These are phyloP conservation scores for Naegleria fowleri DNA, from an alignment of 208 protist genomes.

Conservation along the genomic window DNA sequence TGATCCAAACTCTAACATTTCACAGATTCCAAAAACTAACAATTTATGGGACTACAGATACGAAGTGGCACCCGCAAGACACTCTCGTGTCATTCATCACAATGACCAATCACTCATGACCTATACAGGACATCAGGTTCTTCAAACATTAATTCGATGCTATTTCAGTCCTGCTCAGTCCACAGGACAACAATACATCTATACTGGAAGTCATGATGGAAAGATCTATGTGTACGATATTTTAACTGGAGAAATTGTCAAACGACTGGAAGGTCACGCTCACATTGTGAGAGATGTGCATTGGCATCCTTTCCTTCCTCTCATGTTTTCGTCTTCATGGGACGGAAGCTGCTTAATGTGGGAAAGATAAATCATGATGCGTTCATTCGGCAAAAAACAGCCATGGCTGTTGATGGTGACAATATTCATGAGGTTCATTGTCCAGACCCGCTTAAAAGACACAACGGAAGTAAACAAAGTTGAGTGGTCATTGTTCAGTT, in stretches of 20 bases:
- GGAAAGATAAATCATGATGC: no score
- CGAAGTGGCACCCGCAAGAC: neutral
- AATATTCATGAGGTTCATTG: no score
- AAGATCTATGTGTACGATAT: conserved; percentile 20
- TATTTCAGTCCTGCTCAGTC: conserved; percentile 33
- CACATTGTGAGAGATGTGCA: conserved; percentile 18
- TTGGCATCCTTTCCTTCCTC: conserved; percentile 28
- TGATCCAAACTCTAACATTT: neutral
- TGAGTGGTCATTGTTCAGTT: no score
- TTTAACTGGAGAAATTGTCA: conserved; percentile 20
- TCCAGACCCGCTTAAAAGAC: no score
- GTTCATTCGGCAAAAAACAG: no score
- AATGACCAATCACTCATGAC: conserved; percentile 43
- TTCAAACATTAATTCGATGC: conserved; percentile 36
- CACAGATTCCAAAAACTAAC: neutral
- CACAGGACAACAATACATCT: conserved; percentile 42
- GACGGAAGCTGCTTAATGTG: conserved; percentile 19
- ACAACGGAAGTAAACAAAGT: no score
- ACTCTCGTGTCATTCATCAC: neutral
- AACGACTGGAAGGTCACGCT: neutral
- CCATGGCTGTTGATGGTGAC: no score
- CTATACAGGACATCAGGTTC: conserved; percentile 27
- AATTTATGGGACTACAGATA: conserved; percentile 25
- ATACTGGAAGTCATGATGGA: conserved; percentile 36
- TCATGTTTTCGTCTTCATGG: conserved; percentile 17